Conservation (phyloP, 1,284 basidiomycete genomes). For the Pseudozyma sp. region DNA sequence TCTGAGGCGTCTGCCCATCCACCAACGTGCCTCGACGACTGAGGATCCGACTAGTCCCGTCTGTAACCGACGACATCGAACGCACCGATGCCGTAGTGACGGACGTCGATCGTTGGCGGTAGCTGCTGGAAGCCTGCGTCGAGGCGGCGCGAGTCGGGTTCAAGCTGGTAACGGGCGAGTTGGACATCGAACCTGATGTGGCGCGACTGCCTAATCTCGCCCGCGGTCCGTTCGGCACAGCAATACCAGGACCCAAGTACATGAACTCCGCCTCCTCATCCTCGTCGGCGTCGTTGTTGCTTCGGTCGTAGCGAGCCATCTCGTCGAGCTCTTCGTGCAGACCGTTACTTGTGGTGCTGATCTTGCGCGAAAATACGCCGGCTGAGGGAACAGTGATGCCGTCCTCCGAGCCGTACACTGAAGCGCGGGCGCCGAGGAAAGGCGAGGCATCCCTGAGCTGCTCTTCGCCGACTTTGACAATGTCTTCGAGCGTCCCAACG, state of each 20-base stretch:
- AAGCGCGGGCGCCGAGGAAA: constrained; percentile 52
- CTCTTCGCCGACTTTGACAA: constrained; percentile 47
- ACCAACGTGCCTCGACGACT: constrained; percentile 47
- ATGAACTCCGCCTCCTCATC: constrained; percentile 54
- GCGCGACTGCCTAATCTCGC: constrained; percentile 30
- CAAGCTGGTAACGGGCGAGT: constrained; percentile 40
- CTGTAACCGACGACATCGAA: constrained; percentile 38
- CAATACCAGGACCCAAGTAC: constrained; percentile 60
- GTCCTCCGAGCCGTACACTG: constrained; percentile 52
- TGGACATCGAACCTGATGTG: constrained; percentile 16
- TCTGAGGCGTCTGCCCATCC: constrained; percentile 19
- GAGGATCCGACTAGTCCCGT: constrained; percentile 21
- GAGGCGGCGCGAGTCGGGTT: constrained; percentile 21
- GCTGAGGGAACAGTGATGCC: constrained; percentile 33
- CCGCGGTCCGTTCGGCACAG: constrained; percentile 57
- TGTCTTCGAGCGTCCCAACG: constrained; percentile 27
- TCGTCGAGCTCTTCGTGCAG: constrained; percentile 44
- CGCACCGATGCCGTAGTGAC: constrained; percentile 49
- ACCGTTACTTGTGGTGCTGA: constrained; percentile 39
- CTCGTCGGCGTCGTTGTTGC: constrained; percentile 17
- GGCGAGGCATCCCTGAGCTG: constrained; percentile 45
- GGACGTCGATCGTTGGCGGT: constrained; percentile 51
- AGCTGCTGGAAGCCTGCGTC: constrained; percentile 18
- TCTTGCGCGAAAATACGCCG: constrained; percentile 37
- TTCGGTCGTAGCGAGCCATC: constrained; percentile 26